These are phyloP conservation scores for Trapa incisa DNA, from an alignment of 345 rosid genomes.

Conservation along the genomic window DNA sequence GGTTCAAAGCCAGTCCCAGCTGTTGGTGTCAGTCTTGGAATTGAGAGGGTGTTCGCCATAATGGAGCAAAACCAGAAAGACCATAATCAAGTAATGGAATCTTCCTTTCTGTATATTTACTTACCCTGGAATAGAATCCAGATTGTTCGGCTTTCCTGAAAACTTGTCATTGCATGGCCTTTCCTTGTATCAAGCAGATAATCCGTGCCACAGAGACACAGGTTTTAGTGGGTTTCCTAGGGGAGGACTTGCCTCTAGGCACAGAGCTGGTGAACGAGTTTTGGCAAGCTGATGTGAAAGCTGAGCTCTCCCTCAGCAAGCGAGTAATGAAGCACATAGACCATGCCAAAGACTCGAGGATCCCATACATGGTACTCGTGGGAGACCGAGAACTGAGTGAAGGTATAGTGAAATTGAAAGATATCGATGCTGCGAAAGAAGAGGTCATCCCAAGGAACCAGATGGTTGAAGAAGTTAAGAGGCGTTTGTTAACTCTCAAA, in stretches of 20 bases:
- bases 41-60: conserved; percentile 76
- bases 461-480: conserved; percentile 36
- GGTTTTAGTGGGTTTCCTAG: conserved; percentile 49
- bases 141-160: not conserved
- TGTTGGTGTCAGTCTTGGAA: conserved; percentile 89
- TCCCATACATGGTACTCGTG: conserved; percentile 26
- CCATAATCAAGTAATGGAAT: conserved; percentile 27
- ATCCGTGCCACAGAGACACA: conserved; percentile 68
- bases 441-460: conserved; percentile 31
- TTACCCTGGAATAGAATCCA: not conserved
- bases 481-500: conserved; percentile 11
- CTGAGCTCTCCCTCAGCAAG: conserved; percentile 52
- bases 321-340: conserved; percentile 49
- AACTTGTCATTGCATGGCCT: not conserved
- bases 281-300: conserved; percentile 52
- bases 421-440: conserved; percentile 34
- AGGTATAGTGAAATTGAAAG: conserved; percentile 52
- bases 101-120: not conserved
- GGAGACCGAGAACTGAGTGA: conserved; percentile 43
- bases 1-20: conserved; percentile 86
- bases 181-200: conserved; percentile 23
- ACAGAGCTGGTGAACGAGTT: conserved; percentile 57
- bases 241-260: conserved; percentile 38
- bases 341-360: conserved; percentile 30
- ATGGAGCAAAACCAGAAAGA: conserved; percentile 67